Percentiles rank a stretch among this genome's conserved stretches.
These are phyloP conservation scores for Xerocomellus chrysenteron DNA, from an alignment of 768 basidiomycete genomes.

Conservation along the genomic window DNA sequence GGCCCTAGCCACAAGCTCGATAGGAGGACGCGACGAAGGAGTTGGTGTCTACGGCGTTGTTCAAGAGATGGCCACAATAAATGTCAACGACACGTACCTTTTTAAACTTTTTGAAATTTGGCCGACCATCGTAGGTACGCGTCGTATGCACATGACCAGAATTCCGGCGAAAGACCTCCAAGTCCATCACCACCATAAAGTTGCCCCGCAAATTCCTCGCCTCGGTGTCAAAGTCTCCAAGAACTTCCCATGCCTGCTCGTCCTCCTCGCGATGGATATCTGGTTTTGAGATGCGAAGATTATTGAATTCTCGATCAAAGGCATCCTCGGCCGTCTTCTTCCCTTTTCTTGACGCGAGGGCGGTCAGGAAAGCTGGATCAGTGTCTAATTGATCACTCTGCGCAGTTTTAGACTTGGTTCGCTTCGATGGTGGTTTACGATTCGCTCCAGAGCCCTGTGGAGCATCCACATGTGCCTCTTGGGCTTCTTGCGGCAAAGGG, in stretches of 20 bases:
- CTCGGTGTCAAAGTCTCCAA: constrained; percentile 63
- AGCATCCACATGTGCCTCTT: not conserved
- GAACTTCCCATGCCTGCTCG: constrained; percentile 54
- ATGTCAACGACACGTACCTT: constrained; percentile 44
- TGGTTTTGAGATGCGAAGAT: constrained; percentile 68
- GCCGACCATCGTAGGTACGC: constrained; percentile 43
- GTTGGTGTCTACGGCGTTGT: constrained; percentile 27
- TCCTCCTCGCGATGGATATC: constrained; percentile 47
- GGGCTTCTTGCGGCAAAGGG: not conserved
- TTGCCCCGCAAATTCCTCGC: constrained; percentile 64
- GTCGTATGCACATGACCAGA: constrained; percentile 26
- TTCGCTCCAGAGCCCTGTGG: constrained; percentile 28
- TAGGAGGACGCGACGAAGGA: constrained; percentile 29
- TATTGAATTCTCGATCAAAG: constrained; percentile 80
- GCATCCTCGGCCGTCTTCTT: constrained; percentile 59
- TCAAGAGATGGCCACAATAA: constrained; percentile 8
- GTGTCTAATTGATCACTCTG: constrained; percentile 41
- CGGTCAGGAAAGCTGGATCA: constrained; percentile 69
- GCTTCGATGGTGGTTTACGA: constrained; percentile 6
- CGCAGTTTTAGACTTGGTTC: constrained; percentile 1
- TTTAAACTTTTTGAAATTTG: constrained; percentile 80
- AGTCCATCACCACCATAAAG: constrained; percentile 75
- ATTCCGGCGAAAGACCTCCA: constrained; percentile 49
- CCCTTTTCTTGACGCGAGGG: constrained; percentile 68
- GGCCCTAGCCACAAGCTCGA: constrained; percentile 53